These are phyloP conservation scores for Tetracladium setigerum DNA, from an alignment of 495 filamentous ascomycete genomes.

Conservation along the genomic window DNA sequence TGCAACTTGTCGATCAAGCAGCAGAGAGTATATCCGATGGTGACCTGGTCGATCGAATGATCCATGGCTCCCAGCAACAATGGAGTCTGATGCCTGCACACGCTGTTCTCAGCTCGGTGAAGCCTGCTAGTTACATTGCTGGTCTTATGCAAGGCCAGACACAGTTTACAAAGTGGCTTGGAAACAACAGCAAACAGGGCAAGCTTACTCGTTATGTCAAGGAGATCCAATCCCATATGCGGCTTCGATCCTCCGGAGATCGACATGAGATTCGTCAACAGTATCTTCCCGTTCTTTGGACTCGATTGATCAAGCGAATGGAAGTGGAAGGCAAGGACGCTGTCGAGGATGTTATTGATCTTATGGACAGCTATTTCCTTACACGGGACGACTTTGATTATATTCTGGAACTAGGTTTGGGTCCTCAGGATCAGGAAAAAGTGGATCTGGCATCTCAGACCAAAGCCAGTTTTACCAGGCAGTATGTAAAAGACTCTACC, in stretches of 20 bases:
- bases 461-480: conserved; percentile 80
- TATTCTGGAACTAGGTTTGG: conserved; percentile 85
- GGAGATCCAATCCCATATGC: conserved; percentile 96
- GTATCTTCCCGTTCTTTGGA: conserved; percentile 88
- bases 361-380: conserved; percentile 98
- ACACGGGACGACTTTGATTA: conserved; percentile 92
- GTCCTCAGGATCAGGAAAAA: conserved; percentile 63
- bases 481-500: conserved; percentile 39
- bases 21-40: conserved; percentile 95
- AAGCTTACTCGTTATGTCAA: conserved; percentile 83
- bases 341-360: conserved; percentile 49
- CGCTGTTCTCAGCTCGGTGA: conserved; percentile 92
- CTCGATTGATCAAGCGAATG: conserved; percentile 63
- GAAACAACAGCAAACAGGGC: conserved; percentile 84
- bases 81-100: conserved; percentile 98
- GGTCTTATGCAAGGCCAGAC: conserved; percentile 59
- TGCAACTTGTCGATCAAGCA: conserved; percentile 80
- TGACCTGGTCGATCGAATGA: conserved; percentile 95
- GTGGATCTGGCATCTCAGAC: conserved; percentile 78
- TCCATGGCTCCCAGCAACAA: conserved; percentile 94
- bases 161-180: conserved; percentile 82
- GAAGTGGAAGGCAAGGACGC: conserved; percentile 66
- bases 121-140: conserved; percentile 82
- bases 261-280: conserved; percentile 90
- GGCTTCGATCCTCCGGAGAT: conserved; percentile 84